phyloP scores from a whole-genome alignment of 257 asterid genomes.

The Solanum clarkiae region DNA sequence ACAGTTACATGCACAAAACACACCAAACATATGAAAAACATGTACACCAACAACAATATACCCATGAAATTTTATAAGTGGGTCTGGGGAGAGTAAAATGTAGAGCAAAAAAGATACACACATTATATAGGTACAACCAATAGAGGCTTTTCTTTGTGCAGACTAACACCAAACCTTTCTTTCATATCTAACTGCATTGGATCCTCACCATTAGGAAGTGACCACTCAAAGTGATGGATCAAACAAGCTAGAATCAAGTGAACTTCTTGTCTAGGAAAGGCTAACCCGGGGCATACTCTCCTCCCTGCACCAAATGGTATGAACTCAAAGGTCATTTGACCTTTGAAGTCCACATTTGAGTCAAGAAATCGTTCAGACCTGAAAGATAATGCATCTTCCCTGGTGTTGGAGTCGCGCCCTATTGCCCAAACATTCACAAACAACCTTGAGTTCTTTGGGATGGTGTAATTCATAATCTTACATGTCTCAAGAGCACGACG shows the following conservation, averaged over 20 bases:
- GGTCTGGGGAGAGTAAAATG: too few relatives aligned
- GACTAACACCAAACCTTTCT: constrained; percentile 11
- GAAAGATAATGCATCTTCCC: constrained; percentile 29
- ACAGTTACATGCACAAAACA: too few relatives aligned
- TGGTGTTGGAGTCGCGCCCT: constrained; percentile 19
- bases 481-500: constrained; percentile 20
- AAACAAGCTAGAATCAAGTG: constrained; percentile 17
- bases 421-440: constrained; percentile 25
- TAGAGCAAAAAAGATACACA: too few relatives aligned
- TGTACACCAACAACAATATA: too few relatives aligned
- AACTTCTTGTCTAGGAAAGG: constrained; percentile 20
- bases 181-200: constrained; percentile 7
- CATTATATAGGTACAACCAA: not conserved
- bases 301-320: constrained; percentile 42
- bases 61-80: too few relatives aligned
- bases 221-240: constrained; percentile 18
- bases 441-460: constrained; percentile 21
- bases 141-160: constrained; percentile 10
- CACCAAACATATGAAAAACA: too few relatives aligned
- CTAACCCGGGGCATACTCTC: constrained; percentile 38
- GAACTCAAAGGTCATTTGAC: constrained; percentile 19
- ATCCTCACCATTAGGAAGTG: not conserved
- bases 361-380: constrained; percentile 22
- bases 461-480: constrained; percentile 15
- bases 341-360: constrained; percentile 20